phyloP scores from a whole-genome alignment of 2,329 filamentous ascomycete species.

The Colletotrichum magnum region DNA sequence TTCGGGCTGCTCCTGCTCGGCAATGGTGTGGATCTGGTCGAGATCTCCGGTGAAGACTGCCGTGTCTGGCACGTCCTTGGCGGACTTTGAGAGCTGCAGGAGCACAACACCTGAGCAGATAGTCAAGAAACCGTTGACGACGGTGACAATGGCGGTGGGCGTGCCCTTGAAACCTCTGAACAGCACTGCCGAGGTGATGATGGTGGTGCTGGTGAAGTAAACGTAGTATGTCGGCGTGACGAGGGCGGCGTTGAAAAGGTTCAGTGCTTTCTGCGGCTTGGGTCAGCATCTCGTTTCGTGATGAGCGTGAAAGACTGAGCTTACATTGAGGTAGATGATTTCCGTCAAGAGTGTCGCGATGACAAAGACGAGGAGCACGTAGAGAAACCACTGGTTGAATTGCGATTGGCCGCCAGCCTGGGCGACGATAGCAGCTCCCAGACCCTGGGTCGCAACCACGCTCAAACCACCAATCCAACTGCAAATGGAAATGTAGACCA shows the following conservation, averaged over 20 bases:
- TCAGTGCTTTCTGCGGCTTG: slow-evolving; percentile 89
- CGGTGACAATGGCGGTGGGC: slow-evolving; percentile 83
- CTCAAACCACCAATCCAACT: slow-evolving; percentile 94
- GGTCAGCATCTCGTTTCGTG: slow-evolving; percentile 48
- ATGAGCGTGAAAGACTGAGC: neutral
- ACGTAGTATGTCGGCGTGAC: slow-evolving; percentile 99
- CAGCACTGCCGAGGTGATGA: slow-evolving; percentile 91
- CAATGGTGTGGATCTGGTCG: slow-evolving; percentile 95
- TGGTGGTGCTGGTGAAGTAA: slow-evolving; percentile 96
- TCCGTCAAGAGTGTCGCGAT: slow-evolving; percentile 90
- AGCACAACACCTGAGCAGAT: slow-evolving; percentile 95
- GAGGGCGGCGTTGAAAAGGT: slow-evolving; percentile 95
- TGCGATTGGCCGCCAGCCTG: slow-evolving; percentile 86
- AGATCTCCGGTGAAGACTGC: slow-evolving; percentile 94
- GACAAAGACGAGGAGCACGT: slow-evolving; percentile 92
- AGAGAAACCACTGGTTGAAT: slow-evolving; percentile 98
- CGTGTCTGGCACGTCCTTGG: slow-evolving; percentile 95
- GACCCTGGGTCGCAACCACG: slow-evolving; percentile 93
- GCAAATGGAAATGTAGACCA: slow-evolving; percentile 97
- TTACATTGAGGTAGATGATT: slow-evolving; percentile 93
- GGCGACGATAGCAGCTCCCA: slow-evolving; percentile 91
- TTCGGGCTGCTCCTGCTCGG: slow-evolving; percentile 95
- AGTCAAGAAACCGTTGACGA: slow-evolving; percentile 92
- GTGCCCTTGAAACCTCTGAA: slow-evolving; percentile 96
- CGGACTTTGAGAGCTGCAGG: slow-evolving; percentile 96